Evolutionary conservation across 306 rosid species (phyloP).

Genomic region (Fragaria vesca): DNA sequence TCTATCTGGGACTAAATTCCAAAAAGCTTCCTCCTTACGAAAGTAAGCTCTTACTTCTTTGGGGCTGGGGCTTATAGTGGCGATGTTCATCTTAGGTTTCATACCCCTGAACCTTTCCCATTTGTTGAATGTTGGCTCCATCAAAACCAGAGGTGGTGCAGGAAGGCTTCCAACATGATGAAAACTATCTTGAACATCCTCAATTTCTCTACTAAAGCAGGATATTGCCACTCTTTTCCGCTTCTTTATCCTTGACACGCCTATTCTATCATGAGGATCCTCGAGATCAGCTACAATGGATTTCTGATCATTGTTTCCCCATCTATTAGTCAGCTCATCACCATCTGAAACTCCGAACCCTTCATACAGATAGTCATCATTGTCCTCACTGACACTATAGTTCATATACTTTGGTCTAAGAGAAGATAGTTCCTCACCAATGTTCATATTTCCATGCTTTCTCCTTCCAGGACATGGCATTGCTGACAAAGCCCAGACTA

Average conservation of each 20-base stretch:
- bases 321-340: background rate
- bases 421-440: background rate
- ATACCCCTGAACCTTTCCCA: constrained; percentile 55
- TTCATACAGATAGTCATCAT: background rate
- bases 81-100: constrained; percentile 49
- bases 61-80: constrained; percentile 57
- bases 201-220: background rate
- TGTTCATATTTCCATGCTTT: constrained; percentile 5
- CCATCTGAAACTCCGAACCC: background rate
- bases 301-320: background rate
- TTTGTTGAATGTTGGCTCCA: constrained; percentile 53
- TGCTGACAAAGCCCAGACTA: background rate
- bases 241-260: background rate
- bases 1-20: constrained; percentile 64
- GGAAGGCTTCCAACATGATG: constrained; percentile 61
- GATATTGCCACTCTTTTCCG: background rate
- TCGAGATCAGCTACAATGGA: background rate
- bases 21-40: constrained; percentile 59
- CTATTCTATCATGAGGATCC: background rate
- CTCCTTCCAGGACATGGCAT: background rate
- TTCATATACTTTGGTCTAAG: background rate
- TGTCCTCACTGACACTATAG: background rate
- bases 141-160: constrained; percentile 55
- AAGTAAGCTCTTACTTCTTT: constrained; percentile 61
- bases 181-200: constrained; percentile 27